Base-by-base conservation (phyloP, 2,329 filamentous ascomycete species). In the Microcyclosporella mali region DNA sequence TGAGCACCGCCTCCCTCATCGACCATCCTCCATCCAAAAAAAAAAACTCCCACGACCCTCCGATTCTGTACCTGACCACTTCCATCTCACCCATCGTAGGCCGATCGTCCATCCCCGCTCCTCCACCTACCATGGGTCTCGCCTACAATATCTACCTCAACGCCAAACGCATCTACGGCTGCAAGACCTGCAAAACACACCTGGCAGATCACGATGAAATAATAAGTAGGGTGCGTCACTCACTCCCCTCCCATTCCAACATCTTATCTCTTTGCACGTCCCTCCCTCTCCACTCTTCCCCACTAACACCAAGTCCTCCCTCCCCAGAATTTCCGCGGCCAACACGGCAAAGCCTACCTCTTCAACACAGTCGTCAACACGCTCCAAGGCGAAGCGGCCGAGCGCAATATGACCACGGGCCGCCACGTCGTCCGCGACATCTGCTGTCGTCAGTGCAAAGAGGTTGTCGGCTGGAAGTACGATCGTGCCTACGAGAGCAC, bases 351-450 rank as follows among this genome's bases (percentile, higher is more conserved):
- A 71, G 92, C 92, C 43, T 98, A 89, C 69, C 83, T 98, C 54
- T 97, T 98, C 75, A 85, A 90, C 69, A 81, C 67, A 50, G 92
- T 98, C 42, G 92, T 98, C 66, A 98, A 98, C 69, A 78, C 94
- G 64, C 84, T 82, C 52, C 74, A 81, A 34, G 83, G 84, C 56
- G 85, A 94, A 48, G 79, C 90, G n/a, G 83, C 78, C 63, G 92
- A 98, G 70, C 87, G 92, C 53, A 94, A 85, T 70, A 98, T 98
- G 92, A 98, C 92, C 11, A 98, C 92, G 1, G 92, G 92, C 40
- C 80, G 86, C 41, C 92, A 98, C 67, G 77, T 97, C 43, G 92
- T 98, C 36, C 83, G 92, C 45, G 92, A 98, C 65, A 95, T 98
- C 58, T 74, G 74, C 45, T 98, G 92, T 71, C 78, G 84, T 45